Evolutionary conservation across 192 early-diverging fungal genomes (phyloP).

Genomic region (Pecoramyces ruminantium): DNA sequence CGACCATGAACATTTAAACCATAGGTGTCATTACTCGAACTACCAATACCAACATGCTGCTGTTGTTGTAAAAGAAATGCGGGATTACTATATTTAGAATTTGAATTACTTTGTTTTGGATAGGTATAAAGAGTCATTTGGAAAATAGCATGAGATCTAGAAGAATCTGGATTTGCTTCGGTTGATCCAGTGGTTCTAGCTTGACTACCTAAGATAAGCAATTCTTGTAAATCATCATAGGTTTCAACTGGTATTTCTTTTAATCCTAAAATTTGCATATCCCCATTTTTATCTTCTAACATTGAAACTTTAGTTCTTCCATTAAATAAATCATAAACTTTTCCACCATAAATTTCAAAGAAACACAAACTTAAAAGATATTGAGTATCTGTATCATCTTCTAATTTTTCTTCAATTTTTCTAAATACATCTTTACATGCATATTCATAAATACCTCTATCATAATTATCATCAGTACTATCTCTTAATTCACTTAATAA

Average conservation of each 20-base stretch:
- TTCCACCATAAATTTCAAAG: conserved; percentile 19
- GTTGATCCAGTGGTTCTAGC: conserved; percentile 21
- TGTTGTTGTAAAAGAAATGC: not conserved
- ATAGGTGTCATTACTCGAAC: not conserved
- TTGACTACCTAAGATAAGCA: conserved; percentile 8
- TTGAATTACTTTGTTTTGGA: not conserved
- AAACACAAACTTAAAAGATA: conserved; percentile 10
- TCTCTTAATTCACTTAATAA: not conserved
- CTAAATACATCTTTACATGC: conserved; percentile 17
- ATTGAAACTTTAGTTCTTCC: not conserved
- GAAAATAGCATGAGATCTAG: conserved; percentile 19
- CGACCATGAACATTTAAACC: conserved; percentile 2
- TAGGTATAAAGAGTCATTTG: conserved; percentile 9
- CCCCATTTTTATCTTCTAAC: conserved; percentile 12
- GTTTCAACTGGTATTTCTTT: conserved; percentile 3
- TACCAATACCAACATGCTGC: not conserved
- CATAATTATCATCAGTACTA: not conserved
- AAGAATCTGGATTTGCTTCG: conserved; percentile 13
- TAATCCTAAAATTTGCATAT: conserved; percentile 8
- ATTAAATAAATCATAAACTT: conserved; percentile 16
- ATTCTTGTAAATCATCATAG: conserved; percentile 5
- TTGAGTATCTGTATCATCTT: not conserved
- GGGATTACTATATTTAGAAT: not conserved
- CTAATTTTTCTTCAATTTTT: not conserved
- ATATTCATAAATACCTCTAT: conserved; percentile 13